These are phyloP conservation scores for Sanghuangporus sanghuang DNA, from an alignment of 1,284 basidiomycete species.

Conservation along the genomic window DNA sequence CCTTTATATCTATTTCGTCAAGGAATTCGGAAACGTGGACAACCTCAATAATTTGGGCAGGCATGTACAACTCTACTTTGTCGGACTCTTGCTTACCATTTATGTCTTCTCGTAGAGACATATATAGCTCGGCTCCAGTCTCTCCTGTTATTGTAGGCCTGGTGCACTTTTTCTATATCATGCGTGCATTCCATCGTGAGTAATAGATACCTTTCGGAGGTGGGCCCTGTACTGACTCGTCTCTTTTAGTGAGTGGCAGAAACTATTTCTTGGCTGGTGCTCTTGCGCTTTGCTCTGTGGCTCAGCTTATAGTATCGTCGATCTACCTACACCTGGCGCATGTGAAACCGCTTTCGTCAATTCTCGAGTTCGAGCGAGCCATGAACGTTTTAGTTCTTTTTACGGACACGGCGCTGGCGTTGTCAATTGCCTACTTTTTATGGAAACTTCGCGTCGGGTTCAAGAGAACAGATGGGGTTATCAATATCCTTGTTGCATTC, in stretches of 20 bases:
- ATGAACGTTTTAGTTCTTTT: background rate
- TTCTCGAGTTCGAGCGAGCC: background rate
- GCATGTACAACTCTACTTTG: background rate
- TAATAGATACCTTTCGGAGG: background rate
- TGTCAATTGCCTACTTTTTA: background rate
- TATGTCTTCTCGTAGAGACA: background rate
- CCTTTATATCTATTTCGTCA: slow-evolving; percentile 12
- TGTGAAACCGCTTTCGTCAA: background rate
- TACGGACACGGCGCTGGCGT: background rate
- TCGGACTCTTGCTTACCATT: background rate
- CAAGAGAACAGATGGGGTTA: slow-evolving; percentile 1
- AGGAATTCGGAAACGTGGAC: slow-evolving; percentile 1
- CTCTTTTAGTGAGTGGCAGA: background rate
- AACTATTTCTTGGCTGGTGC: slow-evolving; percentile 7
- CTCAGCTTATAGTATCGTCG: background rate
- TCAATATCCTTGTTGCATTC: slow-evolving; percentile 8
- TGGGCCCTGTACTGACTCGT: background rate
- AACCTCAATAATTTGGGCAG: background rate
- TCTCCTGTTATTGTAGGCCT: background rate
- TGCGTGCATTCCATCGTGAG: slow-evolving; percentile 1
- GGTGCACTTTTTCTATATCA: slow-evolving; percentile 1
- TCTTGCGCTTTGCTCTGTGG: background rate
- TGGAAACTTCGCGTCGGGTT: background rate
- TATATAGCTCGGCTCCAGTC: background rate
- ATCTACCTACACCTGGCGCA: background rate